Evolutionary conservation across 2,329 filamentous ascomycete genomes (phyloP).

Genomic region (Neurospora sp.): DNA sequence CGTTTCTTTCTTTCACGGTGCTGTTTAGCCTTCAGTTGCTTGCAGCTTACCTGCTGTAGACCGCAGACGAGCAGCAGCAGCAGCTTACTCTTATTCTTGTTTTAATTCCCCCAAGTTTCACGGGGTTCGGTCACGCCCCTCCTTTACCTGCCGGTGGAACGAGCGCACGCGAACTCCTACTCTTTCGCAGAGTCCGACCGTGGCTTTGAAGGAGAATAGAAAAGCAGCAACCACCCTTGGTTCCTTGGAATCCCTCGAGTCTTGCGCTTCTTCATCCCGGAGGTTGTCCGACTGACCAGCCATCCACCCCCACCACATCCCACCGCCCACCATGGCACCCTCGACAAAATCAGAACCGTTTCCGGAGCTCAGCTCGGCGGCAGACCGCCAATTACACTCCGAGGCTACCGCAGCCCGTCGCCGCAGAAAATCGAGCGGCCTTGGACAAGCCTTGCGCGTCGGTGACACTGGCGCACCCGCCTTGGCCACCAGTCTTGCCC

Average conservation of each 20-base stretch:
- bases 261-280: not conserved
- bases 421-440: constrained; percentile 46
- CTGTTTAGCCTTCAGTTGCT: not conserved
- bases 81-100: not conserved
- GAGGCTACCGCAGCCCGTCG: constrained; percentile 30
- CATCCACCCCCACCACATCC: not conserved
- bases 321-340: not conserved
- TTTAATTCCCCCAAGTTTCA: not conserved
- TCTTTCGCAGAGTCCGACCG: not conserved
- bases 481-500: constrained; percentile 42
- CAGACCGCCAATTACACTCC: constrained; percentile 36
- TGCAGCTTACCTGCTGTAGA: not conserved
- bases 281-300: not conserved
- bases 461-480: constrained; percentile 48
- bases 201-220: not conserved
- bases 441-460: constrained; percentile 42
- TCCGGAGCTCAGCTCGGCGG: constrained; percentile 41
- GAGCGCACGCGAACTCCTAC: not conserved
- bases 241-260: not conserved
- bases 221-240: not conserved
- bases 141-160: not conserved
- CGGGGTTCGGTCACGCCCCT: not conserved
- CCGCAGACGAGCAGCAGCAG: not conserved
- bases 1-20: not conserved
- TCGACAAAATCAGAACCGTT: constrained; percentile 38